Conservation (phyloP, 1,284 basidiomycete species). For the Ustilago shanxiensis region DNA sequence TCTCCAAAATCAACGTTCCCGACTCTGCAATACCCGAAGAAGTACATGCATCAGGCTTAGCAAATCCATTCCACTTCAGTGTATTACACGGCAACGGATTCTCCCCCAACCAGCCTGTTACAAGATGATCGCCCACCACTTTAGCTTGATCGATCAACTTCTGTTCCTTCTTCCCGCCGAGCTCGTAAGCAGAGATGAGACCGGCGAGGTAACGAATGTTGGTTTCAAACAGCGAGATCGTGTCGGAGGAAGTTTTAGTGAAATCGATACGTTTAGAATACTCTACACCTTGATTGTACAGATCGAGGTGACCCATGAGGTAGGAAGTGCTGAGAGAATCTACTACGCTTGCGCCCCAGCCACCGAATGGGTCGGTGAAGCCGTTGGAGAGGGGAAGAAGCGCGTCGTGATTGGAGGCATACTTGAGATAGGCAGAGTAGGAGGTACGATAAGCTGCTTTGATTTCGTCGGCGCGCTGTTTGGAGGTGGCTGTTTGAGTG, state of each 20-base stretch:
- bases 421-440: conserved; percentile 56
- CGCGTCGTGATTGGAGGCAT: conserved; percentile 51
- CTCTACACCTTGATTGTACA: conserved; percentile 41
- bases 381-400: conserved; percentile 49
- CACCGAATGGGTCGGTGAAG: conserved; percentile 48
- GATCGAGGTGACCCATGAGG: conserved; percentile 60
- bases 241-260: conserved; percentile 31
- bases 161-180: conserved; percentile 53
- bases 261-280: conserved; percentile 54
- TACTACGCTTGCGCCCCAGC: conserved; percentile 64
- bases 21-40: conserved; percentile 56
- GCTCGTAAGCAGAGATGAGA: conserved; percentile 61
- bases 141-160: conserved; percentile 60
- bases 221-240: conserved; percentile 63
- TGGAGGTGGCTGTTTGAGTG: conserved; percentile 26
- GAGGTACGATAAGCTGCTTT: conserved; percentile 43
- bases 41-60: conserved; percentile 19
- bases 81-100: conserved; percentile 61
- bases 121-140: conserved; percentile 54
- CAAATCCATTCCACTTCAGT: conserved; percentile 55
- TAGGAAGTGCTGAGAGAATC: conserved; percentile 60
- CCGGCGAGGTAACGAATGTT: conserved; percentile 66
- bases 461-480: conserved; percentile 48
- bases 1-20: conserved; percentile 62
- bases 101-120: conserved; percentile 55